These are phyloP conservation scores for Globisporangium recalcitrans DNA, from an alignment of 352 stramenopile species.

Conservation along the genomic window DNA sequence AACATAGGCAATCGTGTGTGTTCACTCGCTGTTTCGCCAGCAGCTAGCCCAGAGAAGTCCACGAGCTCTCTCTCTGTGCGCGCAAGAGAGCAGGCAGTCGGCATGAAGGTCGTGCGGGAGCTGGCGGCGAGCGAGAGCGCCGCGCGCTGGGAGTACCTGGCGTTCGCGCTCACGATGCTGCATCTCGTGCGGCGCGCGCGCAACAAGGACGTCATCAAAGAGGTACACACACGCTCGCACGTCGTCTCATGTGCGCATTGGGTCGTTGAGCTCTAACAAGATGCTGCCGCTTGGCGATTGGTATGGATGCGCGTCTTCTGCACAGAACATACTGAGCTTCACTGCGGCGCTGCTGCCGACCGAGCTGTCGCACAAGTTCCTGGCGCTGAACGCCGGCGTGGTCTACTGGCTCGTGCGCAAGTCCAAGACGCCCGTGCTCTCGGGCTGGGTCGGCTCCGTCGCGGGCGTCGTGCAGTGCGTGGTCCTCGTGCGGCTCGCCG, in stretches of 20 bases:
- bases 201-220: constrained; percentile 38
- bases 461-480: constrained; percentile 41
- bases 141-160: constrained; percentile 36
- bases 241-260: background rate
- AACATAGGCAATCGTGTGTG: too few species aligned
- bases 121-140: constrained; percentile 20
- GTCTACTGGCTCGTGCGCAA: constrained; percentile 29
- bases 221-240: constrained; percentile 21
- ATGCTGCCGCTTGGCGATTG: too few species aligned
- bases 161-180: constrained; percentile 32
- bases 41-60: background rate
- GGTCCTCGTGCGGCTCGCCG: constrained; percentile 34
- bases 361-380: constrained; percentile 48
- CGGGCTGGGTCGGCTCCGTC: constrained; percentile 40
- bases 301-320: background rate
- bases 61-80: background rate
- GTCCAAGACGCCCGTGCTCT: constrained; percentile 44
- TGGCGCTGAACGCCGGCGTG: constrained; percentile 34
- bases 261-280: too few species aligned
- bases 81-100: too few species aligned
- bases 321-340: constrained; percentile 49
- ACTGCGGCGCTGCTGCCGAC: constrained; percentile 43
- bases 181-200: constrained; percentile 36
- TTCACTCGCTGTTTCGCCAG: background rate
- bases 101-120: constrained; percentile 34